A percentile compares a stretch with the other conserved stretches of the same genome.
phyloP scores from a whole-genome alignment of 140 eudicot species.

The Ambrosia hybrid region DNA sequence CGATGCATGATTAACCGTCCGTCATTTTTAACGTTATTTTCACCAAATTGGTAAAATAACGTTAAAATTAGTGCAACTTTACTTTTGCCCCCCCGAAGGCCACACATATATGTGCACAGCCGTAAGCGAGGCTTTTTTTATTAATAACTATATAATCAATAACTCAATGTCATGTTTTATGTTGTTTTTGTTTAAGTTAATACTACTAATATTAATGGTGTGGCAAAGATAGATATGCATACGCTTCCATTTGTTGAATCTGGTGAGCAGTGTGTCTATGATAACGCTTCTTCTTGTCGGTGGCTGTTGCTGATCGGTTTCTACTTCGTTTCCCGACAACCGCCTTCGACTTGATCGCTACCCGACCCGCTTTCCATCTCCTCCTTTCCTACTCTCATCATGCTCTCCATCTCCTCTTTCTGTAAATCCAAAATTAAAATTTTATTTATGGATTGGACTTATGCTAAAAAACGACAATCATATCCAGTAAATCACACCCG shows the following conservation, averaged over 20 bases:
- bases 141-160: background rate
- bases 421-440: slow-evolving; percentile 5
- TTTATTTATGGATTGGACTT: too few species aligned
- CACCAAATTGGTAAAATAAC: too few species aligned
- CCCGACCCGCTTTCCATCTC: slow-evolving; percentile 70
- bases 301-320: slow-evolving; percentile 47
- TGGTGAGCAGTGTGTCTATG: slow-evolving; percentile 97
- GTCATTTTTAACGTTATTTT: too few species aligned
- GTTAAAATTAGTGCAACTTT: too few species aligned
- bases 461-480: too few species aligned
- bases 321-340: slow-evolving; percentile 73
- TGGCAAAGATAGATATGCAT: background rate
- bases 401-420: slow-evolving; percentile 66
- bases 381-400: slow-evolving; percentile 64
- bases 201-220: too few species aligned
- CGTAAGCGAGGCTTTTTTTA: too few species aligned
- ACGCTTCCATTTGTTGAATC: slow-evolving; percentile 99
- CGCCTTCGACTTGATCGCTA: too few species aligned
- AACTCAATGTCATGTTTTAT: background rate
- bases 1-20: too few species aligned
- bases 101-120: too few species aligned
- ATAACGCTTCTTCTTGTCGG: slow-evolving; percentile 92
- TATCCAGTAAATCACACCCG: too few species aligned
- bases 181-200: background rate
- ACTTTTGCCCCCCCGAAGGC: too few species aligned